phyloP scores from a whole-genome alignment of 352 stramenopile genomes.

The Phytophthora rubi region DNA sequence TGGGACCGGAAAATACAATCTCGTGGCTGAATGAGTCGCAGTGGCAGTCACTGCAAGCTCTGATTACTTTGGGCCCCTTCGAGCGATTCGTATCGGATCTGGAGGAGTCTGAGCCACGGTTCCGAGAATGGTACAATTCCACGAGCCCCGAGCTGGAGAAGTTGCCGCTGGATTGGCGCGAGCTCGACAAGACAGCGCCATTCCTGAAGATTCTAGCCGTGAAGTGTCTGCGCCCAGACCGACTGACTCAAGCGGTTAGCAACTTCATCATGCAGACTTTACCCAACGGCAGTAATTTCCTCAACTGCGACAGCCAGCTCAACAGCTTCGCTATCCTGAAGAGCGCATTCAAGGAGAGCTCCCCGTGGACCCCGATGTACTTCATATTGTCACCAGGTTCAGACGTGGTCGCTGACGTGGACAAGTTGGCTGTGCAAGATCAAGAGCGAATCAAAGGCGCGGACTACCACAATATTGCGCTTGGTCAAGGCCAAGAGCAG shows the following conservation, averaged over 20 bases:
- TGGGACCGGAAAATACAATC: slow-evolving; percentile 76
- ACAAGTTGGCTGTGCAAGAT: slow-evolving; percentile 93
- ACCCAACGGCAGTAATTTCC: slow-evolving; percentile 79
- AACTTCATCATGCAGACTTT: slow-evolving; percentile 92
- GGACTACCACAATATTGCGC: slow-evolving; percentile 96
- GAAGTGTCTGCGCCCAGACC: slow-evolving; percentile 93
- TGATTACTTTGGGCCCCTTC: slow-evolving; percentile 85
- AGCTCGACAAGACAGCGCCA: slow-evolving; percentile 89
- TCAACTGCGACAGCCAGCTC: slow-evolving; percentile 90
- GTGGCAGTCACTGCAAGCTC: slow-evolving; percentile 83
- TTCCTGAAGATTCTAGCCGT: slow-evolving; percentile 96
- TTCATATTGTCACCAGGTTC: slow-evolving; percentile 97
- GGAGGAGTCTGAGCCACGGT: slow-evolving; percentile 89
- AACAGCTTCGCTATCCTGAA: slow-evolving; percentile 96
- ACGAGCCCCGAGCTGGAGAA: slow-evolving; percentile 88
- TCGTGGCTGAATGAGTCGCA: slow-evolving; percentile 86
- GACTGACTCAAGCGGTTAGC: slow-evolving; percentile 92
- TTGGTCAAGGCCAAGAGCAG: slow-evolving; percentile 94
- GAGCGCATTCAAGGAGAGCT: slow-evolving; percentile 94
- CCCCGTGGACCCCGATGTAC: slow-evolving; percentile 96
- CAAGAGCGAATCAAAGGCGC: slow-evolving; percentile 93
- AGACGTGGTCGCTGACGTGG: slow-evolving; percentile 96
- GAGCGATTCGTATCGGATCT: slow-evolving; percentile 88
- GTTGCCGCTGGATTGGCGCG: slow-evolving; percentile 91
- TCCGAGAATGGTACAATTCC: slow-evolving; percentile 93